Conservation (phyloP, 2,329 filamentous ascomycete genomes). For the Paramyrothecium roridum region DNA sequence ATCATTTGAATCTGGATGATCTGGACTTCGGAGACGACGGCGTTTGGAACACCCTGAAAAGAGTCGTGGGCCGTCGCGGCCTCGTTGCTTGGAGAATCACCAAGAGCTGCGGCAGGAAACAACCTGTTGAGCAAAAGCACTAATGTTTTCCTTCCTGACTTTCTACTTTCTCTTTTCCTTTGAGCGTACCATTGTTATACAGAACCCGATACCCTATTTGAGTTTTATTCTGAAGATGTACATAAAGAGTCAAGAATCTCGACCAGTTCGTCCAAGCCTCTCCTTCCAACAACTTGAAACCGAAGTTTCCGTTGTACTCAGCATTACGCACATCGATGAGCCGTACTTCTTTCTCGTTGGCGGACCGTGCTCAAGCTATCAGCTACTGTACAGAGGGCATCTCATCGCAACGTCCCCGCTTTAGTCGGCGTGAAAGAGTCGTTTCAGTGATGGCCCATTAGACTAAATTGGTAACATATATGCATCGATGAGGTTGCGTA, state of each 20-base stretch:
- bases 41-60: conserved; percentile 64
- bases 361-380: too few relatives aligned
- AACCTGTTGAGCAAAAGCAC: conserved; percentile 7
- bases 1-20: conserved; percentile 76
- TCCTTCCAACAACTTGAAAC: too few relatives aligned
- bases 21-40: conserved; percentile 77
- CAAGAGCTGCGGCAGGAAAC: conserved; percentile 48
- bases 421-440: too few relatives aligned
- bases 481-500: too few relatives aligned
- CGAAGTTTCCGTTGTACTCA: too few relatives aligned
- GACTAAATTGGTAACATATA: too few relatives aligned
- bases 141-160: conserved; percentile 12
- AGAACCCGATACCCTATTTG: not conserved
- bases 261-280: too few relatives aligned
- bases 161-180: conserved; percentile 13
- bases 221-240: not conserved
- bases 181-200: not conserved
- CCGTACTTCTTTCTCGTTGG: too few relatives aligned
- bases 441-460: too few relatives aligned
- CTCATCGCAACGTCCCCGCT: too few relatives aligned
- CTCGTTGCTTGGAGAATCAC: conserved; percentile 63
- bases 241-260: not conserved
- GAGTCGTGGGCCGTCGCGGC: conserved; percentile 64
- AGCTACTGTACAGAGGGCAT: too few relatives aligned
- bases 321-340: too few relatives aligned